Evolutionary conservation across 1,139 yeast species (phyloP), one percentile per base, ranked within the genome.

Genomic region (Yarrowia galli): DNA sequence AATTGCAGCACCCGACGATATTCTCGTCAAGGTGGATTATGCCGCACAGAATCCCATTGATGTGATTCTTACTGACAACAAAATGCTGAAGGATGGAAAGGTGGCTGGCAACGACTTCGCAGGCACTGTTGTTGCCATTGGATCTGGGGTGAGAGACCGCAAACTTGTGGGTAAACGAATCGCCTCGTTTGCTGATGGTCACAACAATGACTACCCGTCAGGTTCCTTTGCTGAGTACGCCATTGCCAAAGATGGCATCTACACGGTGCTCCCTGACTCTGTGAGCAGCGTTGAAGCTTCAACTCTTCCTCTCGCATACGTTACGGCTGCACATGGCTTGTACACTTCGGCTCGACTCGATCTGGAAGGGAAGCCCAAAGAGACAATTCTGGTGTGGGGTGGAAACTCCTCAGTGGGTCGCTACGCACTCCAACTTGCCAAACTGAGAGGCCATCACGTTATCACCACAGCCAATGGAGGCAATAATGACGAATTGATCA

Each of bases 331-430:
- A 3, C 49, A 43, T 16, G 65, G 65, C 6, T 49, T 60, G 8
- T 60, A 18, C 16, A 15, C 65, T 4, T 38, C 45, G 10, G 15
- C 53, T 32, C n/a, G 49, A 32, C 65, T 60, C 22, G 20, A 40
- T 13, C 10, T 60, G n/a, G 65, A 60, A 4, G 38, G 53, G 9
- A 40, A 28, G 12, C n/a, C 65, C 0, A 13, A 72, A 20, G 73
- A 79, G 45, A 77, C 78, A 40, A 74, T 84, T 12, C 74, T 85
- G 68, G 80, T 85, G 53, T 84, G 87, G 85, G 87, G 88, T 71
- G 89, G 88, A 70, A 85, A 87, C 23, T 83, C 88, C 16, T 81
- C 85, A 64, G 82, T 85, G 18, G 88, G 87, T 15, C 75, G 79
- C 28, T 73, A 79, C 61, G 81, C 83, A n/a, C 80, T 85, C 58